Percentiles rank a stretch among this genome's conserved stretches.
Evolutionary conservation across 768 basidiomycete species (phyloP).

Genomic region (Collybia sordida): DNA sequence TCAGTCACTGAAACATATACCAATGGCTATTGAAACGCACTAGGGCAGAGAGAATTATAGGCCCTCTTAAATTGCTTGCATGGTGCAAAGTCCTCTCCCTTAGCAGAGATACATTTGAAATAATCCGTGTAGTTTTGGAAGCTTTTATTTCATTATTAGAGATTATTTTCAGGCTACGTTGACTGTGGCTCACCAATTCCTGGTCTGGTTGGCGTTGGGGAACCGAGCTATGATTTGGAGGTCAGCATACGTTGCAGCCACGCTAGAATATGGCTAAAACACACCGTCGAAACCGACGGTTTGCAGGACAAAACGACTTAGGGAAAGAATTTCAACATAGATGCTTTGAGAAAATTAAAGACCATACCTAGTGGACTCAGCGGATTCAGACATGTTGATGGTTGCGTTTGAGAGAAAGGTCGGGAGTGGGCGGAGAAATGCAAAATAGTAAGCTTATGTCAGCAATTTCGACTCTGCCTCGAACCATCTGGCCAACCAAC

Average conservation of each 20-base stretch:
- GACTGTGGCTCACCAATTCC: slow-evolving; percentile 75
- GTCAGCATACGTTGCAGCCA: slow-evolving; percentile 2
- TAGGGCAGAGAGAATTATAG: slow-evolving; percentile 96
- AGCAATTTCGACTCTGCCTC: slow-evolving; percentile 21
- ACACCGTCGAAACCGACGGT: slow-evolving; percentile 93
- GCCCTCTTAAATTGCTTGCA: slow-evolving; percentile 98
- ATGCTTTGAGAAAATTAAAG: background rate
- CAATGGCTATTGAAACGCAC: slow-evolving; percentile 52
- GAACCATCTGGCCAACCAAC: slow-evolving; percentile 2
- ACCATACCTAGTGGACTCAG: slow-evolving; percentile 25
- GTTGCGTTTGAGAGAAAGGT: slow-evolving; percentile 20
- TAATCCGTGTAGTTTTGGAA: slow-evolving; percentile 98
- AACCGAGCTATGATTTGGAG: slow-evolving; percentile 64
- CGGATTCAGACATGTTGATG: slow-evolving; percentile 61
- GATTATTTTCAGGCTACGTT: background rate
- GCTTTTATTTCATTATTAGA: slow-evolving; percentile 34
- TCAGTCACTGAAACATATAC: slow-evolving; percentile 3
- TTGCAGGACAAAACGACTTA: slow-evolving; percentile 85
- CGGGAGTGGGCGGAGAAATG: slow-evolving; percentile 42
- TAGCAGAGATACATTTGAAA: slow-evolving; percentile 95
- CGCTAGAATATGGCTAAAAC: slow-evolving; percentile 18
- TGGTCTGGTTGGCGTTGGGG: slow-evolving; percentile 91
- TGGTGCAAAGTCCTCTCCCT: slow-evolving; percentile 97
- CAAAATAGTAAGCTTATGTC: slow-evolving; percentile 31
- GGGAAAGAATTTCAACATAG: slow-evolving; percentile 17